Percentiles rank a stretch among this genome's conserved stretches.
phyloP scores from a whole-genome alignment of 2,329 filamentous ascomycete genomes.

The Madurella mycetomatis region DNA sequence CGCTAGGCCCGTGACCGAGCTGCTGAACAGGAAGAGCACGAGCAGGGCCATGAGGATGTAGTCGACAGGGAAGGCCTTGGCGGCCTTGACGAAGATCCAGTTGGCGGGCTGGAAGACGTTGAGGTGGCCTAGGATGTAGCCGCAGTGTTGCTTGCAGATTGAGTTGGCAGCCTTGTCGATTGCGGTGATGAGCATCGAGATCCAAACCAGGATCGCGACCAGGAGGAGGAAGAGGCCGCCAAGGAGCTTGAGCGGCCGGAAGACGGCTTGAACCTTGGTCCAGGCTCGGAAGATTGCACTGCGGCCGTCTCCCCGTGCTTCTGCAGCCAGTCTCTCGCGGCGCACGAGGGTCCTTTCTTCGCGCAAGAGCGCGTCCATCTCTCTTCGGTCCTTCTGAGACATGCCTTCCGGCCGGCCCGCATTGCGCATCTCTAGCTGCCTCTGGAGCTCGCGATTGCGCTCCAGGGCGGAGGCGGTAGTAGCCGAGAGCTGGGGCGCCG shows the following conservation, averaged over 20 bases:
- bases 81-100: conserved; percentile 76
- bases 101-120: conserved; percentile 96
- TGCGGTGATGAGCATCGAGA: conserved; percentile 89
- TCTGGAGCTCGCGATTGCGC: conserved; percentile 83
- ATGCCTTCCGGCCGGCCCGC: conserved; percentile 69
- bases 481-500: conserved; percentile 71
- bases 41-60: conserved; percentile 85
- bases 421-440: conserved; percentile 83
- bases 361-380: conserved; percentile 79
- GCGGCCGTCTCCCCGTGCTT: conserved; percentile 72
- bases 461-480: conserved; percentile 77
- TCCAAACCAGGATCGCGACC: conserved; percentile 71
- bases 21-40: conserved; percentile 81
- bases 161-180: conserved; percentile 98
- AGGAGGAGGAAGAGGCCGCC: conserved; percentile 75
- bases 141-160: conserved; percentile 82
- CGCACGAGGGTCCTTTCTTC: conserved; percentile 91
- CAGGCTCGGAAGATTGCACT: conserved; percentile 69
- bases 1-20: conserved; percentile 81
- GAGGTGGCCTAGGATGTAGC: conserved; percentile 82
- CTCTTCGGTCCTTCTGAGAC: conserved; percentile 78
- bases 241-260: conserved; percentile 84
- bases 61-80: conserved; percentile 84
- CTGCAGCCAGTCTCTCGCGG: conserved; percentile 79
- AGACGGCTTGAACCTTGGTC: conserved; percentile 74